Evolutionary conservation across 805 yeast species (phyloP).

Genomic region (Tetrapisispora fleetii): DNA sequence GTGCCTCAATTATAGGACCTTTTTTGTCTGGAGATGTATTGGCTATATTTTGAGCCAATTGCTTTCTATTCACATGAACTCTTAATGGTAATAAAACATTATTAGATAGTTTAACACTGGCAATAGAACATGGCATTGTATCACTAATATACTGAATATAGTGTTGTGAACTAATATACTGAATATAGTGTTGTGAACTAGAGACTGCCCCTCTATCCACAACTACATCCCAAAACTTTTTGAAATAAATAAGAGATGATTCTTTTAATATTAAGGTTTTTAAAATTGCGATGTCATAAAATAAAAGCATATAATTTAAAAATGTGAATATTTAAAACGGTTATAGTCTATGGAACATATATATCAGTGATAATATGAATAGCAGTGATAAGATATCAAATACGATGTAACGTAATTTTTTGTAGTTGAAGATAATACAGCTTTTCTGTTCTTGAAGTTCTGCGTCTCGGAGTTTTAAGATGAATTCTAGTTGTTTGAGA

Average conservation of each 20-base stretch:
- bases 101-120: slow-evolving; percentile 16
- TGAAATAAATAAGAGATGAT: too few species aligned
- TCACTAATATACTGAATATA: too few species aligned
- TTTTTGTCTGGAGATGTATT: slow-evolving; percentile 3
- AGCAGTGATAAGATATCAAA: slow-evolving; percentile 4
- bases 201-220: too few species aligned
- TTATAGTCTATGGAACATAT: neutral
- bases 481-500: slow-evolving; percentile 21
- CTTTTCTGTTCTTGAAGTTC: slow-evolving; percentile 5
- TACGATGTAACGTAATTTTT: slow-evolving; percentile 4
- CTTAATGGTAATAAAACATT: slow-evolving; percentile 19
- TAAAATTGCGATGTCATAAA: too few species aligned
- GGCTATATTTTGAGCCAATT: slow-evolving; percentile 15
- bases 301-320: neutral
- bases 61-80: slow-evolving; percentile 24
- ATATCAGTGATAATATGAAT: neutral
- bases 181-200: too few species aligned
- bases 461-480: slow-evolving; percentile 10
- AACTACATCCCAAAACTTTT: too few species aligned
- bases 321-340: neutral
- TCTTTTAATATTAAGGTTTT: too few species aligned
- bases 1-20: slow-evolving; percentile 24
- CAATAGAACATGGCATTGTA: slow-evolving; percentile 16
- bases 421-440: neutral
- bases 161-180: too few species aligned